A percentile compares a stretch with the other conserved stretches of the same genome.
Conservation (phyloP, 176 grass and related monocot species). For the Oryza meyeriana region DNA sequence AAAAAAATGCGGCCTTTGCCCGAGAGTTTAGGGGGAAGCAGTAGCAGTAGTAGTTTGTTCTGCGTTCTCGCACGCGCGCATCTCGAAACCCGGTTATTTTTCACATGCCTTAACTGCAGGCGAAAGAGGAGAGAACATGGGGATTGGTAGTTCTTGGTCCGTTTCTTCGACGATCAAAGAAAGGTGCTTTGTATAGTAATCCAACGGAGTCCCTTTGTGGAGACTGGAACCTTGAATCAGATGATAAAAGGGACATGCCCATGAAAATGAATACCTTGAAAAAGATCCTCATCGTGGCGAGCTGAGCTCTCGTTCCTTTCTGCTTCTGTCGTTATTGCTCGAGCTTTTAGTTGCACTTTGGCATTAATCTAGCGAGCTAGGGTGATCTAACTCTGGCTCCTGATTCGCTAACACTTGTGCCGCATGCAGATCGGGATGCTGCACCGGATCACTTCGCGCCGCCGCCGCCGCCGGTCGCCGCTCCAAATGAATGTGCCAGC, state of each 20-base stretch:
- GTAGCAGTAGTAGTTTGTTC: neutral
- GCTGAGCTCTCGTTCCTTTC: slow-evolving; percentile 32
- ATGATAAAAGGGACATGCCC: slow-evolving; percentile 25
- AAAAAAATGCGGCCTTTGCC: slow-evolving; percentile 32
- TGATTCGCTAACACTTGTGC: slow-evolving; percentile 13
- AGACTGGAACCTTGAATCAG: slow-evolving; percentile 38
- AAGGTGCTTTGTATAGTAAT: slow-evolving; percentile 30
- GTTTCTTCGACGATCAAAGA: slow-evolving; percentile 30
- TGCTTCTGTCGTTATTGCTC: slow-evolving; percentile 9
- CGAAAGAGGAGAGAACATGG: neutral
- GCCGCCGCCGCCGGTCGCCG: neutral
- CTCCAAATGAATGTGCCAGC: slow-evolving; percentile 21
- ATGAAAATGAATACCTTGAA: slow-evolving; percentile 17
- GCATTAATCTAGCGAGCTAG: neutral
- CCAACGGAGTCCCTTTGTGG: slow-evolving; percentile 38
- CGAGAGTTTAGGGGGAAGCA: neutral
- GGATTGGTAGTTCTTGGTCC: neutral
- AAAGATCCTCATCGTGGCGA: slow-evolving; percentile 36
- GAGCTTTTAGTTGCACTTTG: slow-evolving; percentile 27
- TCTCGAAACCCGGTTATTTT: slow-evolving; percentile 11
- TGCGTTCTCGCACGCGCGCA: slow-evolving; percentile 20
- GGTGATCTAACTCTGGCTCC: neutral
- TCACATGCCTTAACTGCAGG: neutral
- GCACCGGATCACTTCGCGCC: slow-evolving; percentile 37
- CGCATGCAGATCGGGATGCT: slow-evolving; percentile 56